A percentile compares a stretch with the other conserved stretches of the same genome.
Evolutionary conservation across 768 basidiomycete genomes (phyloP).

Genomic region (Tylopilus vinaceipallidus): DNA sequence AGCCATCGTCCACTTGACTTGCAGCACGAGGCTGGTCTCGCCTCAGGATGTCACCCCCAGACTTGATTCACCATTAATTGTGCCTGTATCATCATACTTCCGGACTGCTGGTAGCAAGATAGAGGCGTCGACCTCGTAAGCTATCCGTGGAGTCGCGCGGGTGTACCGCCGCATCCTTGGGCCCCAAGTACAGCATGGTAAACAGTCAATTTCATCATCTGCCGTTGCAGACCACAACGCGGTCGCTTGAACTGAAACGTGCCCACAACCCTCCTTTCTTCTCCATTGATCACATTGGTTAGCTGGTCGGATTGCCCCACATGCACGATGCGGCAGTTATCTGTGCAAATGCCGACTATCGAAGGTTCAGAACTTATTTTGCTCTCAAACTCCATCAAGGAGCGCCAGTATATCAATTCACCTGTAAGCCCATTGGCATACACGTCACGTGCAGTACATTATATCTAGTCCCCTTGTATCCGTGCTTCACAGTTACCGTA

Average conservation of each 20-base stretch:
- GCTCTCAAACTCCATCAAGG: neutral
- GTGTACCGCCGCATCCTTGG: too few species aligned
- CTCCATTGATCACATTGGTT: neutral
- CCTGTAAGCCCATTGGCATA: too few species aligned
- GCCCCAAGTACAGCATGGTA: neutral
- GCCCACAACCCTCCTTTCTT: neutral
- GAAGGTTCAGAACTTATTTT: neutral
- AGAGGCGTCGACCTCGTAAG: too few species aligned
- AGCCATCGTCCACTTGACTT: neutral
- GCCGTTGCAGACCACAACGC: too few species aligned
- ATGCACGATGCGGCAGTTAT: neutral
- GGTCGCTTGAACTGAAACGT: too few species aligned
- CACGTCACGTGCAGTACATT: too few species aligned
- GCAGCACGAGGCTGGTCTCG: too few species aligned
- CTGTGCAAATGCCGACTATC: neutral
- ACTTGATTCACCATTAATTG: neutral
- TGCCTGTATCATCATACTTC: conserved; percentile 1
- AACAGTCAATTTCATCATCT: neutral
- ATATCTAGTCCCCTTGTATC: too few species aligned
- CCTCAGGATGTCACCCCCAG: neutral
- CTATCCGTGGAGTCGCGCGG: too few species aligned
- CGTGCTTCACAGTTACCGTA: too few species aligned
- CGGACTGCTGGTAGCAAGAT: neutral
- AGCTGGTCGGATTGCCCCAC: neutral
- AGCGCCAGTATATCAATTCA: too few species aligned